phyloP scores from a whole-genome alignment of 352 stramenopile genomes.

The Phytophthora sansomeana region DNA sequence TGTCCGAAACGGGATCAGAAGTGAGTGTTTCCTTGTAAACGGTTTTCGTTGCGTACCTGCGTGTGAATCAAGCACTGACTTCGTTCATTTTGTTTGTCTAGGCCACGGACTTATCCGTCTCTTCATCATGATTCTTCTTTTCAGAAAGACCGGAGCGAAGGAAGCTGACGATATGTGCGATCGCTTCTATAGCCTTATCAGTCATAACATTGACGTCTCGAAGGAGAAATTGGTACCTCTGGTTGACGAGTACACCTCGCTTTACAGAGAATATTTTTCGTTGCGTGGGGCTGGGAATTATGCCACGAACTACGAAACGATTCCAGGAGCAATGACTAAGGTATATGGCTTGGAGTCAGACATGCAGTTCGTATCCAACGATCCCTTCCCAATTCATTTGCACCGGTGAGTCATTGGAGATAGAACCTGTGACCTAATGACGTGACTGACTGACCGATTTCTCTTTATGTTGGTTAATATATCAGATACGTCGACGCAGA shows the following conservation, averaged over 20 bases:
- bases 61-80: conserved; percentile 5
- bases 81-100: conserved; percentile 24
- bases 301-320: conserved; percentile 35
- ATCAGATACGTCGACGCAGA: conserved; percentile 63
- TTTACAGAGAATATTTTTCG: conserved; percentile 65
- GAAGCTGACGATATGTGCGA: conserved; percentile 48
- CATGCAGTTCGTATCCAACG: conserved; percentile 4
- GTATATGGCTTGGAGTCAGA: conserved; percentile 29
- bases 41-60: background rate
- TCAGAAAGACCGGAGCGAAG: conserved; percentile 51
- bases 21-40: conserved; percentile 33
- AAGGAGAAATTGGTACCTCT: conserved; percentile 40
- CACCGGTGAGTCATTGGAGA: conserved; percentile 34
- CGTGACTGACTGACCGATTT: background rate
- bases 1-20: conserved; percentile 52
- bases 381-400: conserved; percentile 38
- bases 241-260: conserved; percentile 58
- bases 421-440: too few relatives aligned
- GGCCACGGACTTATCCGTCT: conserved; percentile 68
- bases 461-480: background rate
- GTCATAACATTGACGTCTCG: conserved; percentile 42
- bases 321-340: conserved; percentile 40
- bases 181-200: conserved; percentile 57
- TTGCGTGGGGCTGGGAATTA: conserved; percentile 46
- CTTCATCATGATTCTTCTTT: conserved; percentile 64